Conservation (phyloP, 306 rosid species). For the Trifolium pratense region DNA sequence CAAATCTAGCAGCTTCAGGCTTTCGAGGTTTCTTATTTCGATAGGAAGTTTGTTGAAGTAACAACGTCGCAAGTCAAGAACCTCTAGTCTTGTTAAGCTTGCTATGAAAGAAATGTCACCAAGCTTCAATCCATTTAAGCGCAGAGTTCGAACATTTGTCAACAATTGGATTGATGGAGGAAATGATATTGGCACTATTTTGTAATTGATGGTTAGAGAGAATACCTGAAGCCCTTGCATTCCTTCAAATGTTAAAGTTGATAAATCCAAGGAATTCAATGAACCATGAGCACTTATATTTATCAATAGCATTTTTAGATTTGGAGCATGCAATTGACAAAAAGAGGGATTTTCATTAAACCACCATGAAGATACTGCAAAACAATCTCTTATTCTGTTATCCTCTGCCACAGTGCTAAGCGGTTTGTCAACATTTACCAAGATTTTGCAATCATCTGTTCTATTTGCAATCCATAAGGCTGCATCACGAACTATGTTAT, state of each 20-base stretch:
- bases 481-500: slow-evolving; percentile 21
- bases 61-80: slow-evolving; percentile 14
- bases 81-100: slow-evolving; percentile 17
- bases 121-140: neutral
- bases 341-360: neutral
- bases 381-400: slow-evolving; percentile 9
- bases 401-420: neutral
- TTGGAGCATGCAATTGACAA: slow-evolving; percentile 30
- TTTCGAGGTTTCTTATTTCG: neutral
- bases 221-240: slow-evolving; percentile 3
- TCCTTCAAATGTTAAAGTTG: slow-evolving; percentile 12
- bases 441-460: neutral
- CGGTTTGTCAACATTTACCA: slow-evolving; percentile 24
- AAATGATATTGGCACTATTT: neutral
- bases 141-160: slow-evolving; percentile 27
- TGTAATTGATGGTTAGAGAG: neutral
- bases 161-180: slow-evolving; percentile 23
- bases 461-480: slow-evolving; percentile 33
- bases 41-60: slow-evolving; percentile 1
- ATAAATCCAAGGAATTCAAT: neutral
- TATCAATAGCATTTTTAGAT: slow-evolving; percentile 16
- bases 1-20: slow-evolving; percentile 16
- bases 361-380: slow-evolving; percentile 33
- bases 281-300: neutral
- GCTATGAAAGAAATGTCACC: slow-evolving; percentile 31